Evolutionary conservation across 257 asterid species (phyloP), one percentile per base, ranked within the genome.

Genomic region (Euphrasia confusa): DNA sequence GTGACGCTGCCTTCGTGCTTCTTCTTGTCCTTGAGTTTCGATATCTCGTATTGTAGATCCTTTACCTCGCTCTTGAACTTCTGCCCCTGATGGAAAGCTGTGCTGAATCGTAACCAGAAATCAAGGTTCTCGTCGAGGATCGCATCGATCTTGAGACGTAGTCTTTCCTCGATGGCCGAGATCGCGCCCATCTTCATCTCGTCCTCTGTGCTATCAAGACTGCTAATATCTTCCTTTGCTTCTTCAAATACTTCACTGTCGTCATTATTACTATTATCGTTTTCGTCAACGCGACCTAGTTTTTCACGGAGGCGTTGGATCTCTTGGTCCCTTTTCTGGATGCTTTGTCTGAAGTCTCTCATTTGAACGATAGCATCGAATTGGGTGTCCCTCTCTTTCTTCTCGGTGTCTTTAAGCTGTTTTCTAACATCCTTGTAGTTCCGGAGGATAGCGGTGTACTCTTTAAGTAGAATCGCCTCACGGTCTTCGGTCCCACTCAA

Each of bases 91-190:
- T 92, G 97, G 59, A 77, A 87, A 6, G 95, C 62, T 0, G 96
- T 81, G 88, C 99, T 92, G 48, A 92, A 92, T 64, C 96, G 83
- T 60, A 92, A 59, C 99, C 97, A 92, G 88, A 89, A 92, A 63
- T 87, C 91, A 55, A 92, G 63, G 72, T 92, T 92, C 58, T 89
- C 99, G 3, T 89, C 96, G 42, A 89, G 86, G 40, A 92, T 79
- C 10, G 89, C 84, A 33, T 92, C 97, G 9, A 92, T 87, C 35
- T 76, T 78, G 69, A 61, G 39, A 60, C 96, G 76, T 9, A 92
- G 86, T 73, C 72, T 83, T 64, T 84, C 97, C 72, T 92, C 96
- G 14, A 83, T 78, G 2, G 27, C 77, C 0, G 97, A 92, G 27
- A 72, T 30, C 24, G 67, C 40, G 26, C 10, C 56, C 9, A 50